Conservation (phyloP, 2,329 filamentous ascomycete species). For the Cephalotrichum gorgonifer region DNA sequence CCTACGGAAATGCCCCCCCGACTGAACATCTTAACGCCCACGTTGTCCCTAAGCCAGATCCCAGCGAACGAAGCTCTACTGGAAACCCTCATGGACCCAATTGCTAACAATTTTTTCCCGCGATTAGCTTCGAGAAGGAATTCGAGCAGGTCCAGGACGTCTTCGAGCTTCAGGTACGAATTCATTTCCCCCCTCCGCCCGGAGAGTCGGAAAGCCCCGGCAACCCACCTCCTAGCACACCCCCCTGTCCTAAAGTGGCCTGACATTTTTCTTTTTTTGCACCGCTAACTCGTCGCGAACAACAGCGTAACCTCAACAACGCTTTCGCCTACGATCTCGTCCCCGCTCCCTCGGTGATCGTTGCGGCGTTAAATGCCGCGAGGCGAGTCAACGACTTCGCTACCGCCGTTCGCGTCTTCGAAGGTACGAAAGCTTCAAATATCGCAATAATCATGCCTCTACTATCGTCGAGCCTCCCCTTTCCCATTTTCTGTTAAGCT, state of each 20-base stretch:
- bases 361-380: slow-evolving; percentile 85
- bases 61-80: too few species aligned
- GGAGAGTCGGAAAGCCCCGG: slow-evolving; percentile 3
- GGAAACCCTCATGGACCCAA: neutral
- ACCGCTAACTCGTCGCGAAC: slow-evolving; percentile 6
- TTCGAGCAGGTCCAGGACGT: slow-evolving; percentile 96
- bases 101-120: slow-evolving; percentile 5
- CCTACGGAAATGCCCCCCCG: too few species aligned
- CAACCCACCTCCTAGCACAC: neutral
- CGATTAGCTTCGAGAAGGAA: slow-evolving; percentile 89
- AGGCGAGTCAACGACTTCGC: slow-evolving; percentile 97
- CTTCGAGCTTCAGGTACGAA: slow-evolving; percentile 91
- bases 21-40: too few species aligned
- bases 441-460: too few species aligned
- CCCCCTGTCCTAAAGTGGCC: slow-evolving; percentile 5
- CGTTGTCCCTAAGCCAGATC: too few species aligned
- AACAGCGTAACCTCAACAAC: slow-evolving; percentile 89
- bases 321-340: slow-evolving; percentile 99
- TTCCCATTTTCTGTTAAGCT: neutral
- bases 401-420: slow-evolving; percentile 95
- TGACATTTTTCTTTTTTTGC: slow-evolving; percentile 11
- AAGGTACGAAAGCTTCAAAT: slow-evolving; percentile 53
- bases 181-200: slow-evolving; percentile 1
- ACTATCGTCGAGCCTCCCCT: too few species aligned
- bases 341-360: slow-evolving; percentile 82